A percentile compares a stretch with the other conserved stretches of the same genome.
phyloP scores from a whole-genome alignment of 2,329 filamentous ascomycete genomes.

The Beauveria bassiana region DNA sequence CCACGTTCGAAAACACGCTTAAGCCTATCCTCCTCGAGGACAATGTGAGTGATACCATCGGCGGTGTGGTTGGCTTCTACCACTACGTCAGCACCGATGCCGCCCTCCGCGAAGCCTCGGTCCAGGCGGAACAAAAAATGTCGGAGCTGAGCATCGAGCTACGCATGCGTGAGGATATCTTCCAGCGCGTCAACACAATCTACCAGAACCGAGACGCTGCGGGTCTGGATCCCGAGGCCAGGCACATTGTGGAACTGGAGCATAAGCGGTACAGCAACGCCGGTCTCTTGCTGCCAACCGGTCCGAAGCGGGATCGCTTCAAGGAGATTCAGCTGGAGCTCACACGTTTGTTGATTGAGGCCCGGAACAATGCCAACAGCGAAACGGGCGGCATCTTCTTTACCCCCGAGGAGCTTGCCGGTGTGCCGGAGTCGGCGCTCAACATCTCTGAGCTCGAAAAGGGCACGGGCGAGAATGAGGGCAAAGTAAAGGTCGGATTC shows the following conservation, averaged over 20 bases:
- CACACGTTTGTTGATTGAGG: slow-evolving; percentile 64
- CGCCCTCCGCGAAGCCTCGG: slow-evolving; percentile 65
- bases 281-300: slow-evolving; percentile 63
- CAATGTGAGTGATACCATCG: slow-evolving; percentile 56
- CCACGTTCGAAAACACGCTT: slow-evolving; percentile 46
- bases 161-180: slow-evolving; percentile 76
- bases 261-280: slow-evolving; percentile 70
- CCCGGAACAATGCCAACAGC: slow-evolving; percentile 75
- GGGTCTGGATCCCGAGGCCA: slow-evolving; percentile 58
- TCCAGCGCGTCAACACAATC: slow-evolving; percentile 54
- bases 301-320: slow-evolving; percentile 66
- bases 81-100: slow-evolving; percentile 68
- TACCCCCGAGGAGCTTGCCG: slow-evolving; percentile 62
- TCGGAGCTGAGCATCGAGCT: slow-evolving; percentile 72
- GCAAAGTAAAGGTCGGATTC: slow-evolving; percentile 68
- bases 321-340: slow-evolving; percentile 81
- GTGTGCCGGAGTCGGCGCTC: slow-evolving; percentile 65
- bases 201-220: slow-evolving; percentile 45
- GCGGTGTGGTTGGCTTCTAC: slow-evolving; percentile 69
- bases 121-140: slow-evolving; percentile 66
- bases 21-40: slow-evolving; percentile 55
- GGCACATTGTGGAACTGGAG: slow-evolving; percentile 69
- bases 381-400: slow-evolving; percentile 76
- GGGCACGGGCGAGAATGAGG: slow-evolving; percentile 63
- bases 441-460: slow-evolving; percentile 58